Evolutionary conservation across 441 rosid species (phyloP), one percentile per base, ranked within the genome.

Genomic region (Pelargonium fulgidum): DNA sequence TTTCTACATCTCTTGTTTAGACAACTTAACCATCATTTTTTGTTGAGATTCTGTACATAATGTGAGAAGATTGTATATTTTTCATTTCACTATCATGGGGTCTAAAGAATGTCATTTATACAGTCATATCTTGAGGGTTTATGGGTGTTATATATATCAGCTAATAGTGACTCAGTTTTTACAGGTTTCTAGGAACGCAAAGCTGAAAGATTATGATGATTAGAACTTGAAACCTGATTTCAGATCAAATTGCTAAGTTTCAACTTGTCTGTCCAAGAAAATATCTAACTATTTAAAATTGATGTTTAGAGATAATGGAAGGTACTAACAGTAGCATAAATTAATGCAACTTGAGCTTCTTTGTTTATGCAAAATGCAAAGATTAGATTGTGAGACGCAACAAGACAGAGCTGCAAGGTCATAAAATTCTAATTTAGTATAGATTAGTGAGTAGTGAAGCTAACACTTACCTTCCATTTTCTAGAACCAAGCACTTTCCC

Each of bases 1-100:
- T 88, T 71, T 69, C 66, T 56, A 80, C 83, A 54, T 87, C 92
- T 64, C 64, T 67, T 42, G 54, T 56, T n/a, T 81, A 78, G 68
- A 54, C 29, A 33, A 75, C 20, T 41, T 62, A 44, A 22, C 1
- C 24, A 22, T 22, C 24, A 22, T 22, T 22, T 22, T 22, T 22
- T 22, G 24, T 22, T 22, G 24, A 22, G 24, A 22, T 22, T 22
- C 24, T 22, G 1, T 22, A 1, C 24, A 22, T 22, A 22, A 22
- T 22, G 24, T 22, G 24, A 26, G 33, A 26, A 26, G 3, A 26
- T 26, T 26, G 33, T 26, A 3, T 26, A 24, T 26, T 26, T 26
- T 1, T 26, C 33, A 26, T 26, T 26, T 26, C 33, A 26, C 33
- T 26, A 26, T 26, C 33, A 26, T 26, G 33, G 33, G 33, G 33